These are phyloP conservation scores for Termitomyces sp. DNA, from an alignment of 768 basidiomycete species.

Conservation along the genomic window DNA sequence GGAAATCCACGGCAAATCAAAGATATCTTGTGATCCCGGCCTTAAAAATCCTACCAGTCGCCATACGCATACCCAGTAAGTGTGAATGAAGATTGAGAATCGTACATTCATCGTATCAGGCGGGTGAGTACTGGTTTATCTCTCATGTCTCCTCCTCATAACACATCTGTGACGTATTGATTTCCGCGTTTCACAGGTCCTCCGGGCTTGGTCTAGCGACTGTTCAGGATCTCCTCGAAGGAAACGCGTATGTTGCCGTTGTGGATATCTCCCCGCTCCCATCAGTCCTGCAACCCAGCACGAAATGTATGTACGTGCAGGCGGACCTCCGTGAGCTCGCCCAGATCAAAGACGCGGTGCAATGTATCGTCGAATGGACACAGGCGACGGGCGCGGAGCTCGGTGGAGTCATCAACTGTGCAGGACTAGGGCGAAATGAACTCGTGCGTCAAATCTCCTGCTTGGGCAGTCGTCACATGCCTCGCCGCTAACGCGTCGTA, in stretches of 20 bases:
- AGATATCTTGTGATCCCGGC: background rate
- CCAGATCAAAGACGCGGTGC: conserved; percentile 33
- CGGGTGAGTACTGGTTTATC: background rate
- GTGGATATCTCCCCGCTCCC: conserved; percentile 43
- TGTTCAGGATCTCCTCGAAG: conserved; percentile 35
- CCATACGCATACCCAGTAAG: background rate
- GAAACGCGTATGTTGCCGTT: conserved; percentile 42
- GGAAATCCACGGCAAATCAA: background rate
- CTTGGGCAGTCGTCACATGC: no score
- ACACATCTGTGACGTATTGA: background rate
- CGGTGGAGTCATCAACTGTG: conserved; percentile 58
- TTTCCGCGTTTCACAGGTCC: conserved; percentile 27
- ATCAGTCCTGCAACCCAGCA: conserved; percentile 14
- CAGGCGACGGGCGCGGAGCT: conserved; percentile 34
- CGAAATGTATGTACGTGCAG: conserved; percentile 31
- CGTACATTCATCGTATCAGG: background rate
- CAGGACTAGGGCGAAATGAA: conserved; percentile 34
- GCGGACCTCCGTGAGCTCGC: conserved; percentile 33
- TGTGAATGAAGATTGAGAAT: background rate
- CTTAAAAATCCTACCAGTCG: background rate
- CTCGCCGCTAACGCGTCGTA: conserved; percentile 6
- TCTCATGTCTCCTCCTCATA: background rate
- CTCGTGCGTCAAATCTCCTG: background rate
- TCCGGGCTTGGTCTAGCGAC: conserved; percentile 55
- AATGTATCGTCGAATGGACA: conserved; percentile 33